These are phyloP conservation scores for Parastagonospora avenae DNA, from an alignment of 2,329 filamentous ascomycete species.

Conservation along the genomic window DNA sequence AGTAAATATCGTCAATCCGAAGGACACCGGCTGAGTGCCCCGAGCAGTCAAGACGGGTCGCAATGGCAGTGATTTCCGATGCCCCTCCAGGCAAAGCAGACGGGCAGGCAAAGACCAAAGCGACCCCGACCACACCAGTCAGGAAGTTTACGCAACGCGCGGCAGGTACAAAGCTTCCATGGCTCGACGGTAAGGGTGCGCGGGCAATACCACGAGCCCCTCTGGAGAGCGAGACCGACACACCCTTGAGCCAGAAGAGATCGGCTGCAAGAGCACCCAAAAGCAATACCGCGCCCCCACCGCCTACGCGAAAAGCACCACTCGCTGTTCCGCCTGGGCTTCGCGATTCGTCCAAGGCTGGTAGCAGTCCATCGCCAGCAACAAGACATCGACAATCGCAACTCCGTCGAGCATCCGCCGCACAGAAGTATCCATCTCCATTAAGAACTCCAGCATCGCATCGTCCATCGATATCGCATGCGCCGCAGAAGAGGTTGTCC, in stretches of 20 bases:
- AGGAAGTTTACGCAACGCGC: slow-evolving; percentile 17
- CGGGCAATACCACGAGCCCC: slow-evolving; percentile 4
- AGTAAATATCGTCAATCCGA: too few relatives aligned
- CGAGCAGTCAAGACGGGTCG: too few relatives aligned
- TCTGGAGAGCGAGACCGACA: slow-evolving; percentile 2
- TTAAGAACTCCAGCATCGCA: not conserved
- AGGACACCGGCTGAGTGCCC: too few relatives aligned
- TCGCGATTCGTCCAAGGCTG: slow-evolving; percentile 5
- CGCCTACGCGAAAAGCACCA: slow-evolving; percentile 9
- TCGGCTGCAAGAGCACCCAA: slow-evolving; percentile 1
- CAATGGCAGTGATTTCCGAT: too few relatives aligned
- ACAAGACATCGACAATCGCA: slow-evolving; percentile 21
- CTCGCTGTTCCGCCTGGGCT: slow-evolving; percentile 7
- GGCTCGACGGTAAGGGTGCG: slow-evolving; percentile 34
- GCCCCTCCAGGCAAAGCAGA: too few relatives aligned
- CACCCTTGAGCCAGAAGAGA: slow-evolving; percentile 5
- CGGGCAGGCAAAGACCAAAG: not conserved
- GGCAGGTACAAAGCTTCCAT: slow-evolving; percentile 32
- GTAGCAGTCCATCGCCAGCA: slow-evolving; percentile 22
- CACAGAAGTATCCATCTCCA: slow-evolving; percentile 5
- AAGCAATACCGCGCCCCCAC: not conserved
- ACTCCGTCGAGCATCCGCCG: slow-evolving; percentile 10
- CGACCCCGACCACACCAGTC: not conserved
- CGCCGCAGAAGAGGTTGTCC: slow-evolving; percentile 19
- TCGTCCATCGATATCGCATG: slow-evolving; percentile 8